These are phyloP conservation scores for Euphorbia peplus DNA, from an alignment of 345 rosid genomes.

Conservation along the genomic window DNA sequence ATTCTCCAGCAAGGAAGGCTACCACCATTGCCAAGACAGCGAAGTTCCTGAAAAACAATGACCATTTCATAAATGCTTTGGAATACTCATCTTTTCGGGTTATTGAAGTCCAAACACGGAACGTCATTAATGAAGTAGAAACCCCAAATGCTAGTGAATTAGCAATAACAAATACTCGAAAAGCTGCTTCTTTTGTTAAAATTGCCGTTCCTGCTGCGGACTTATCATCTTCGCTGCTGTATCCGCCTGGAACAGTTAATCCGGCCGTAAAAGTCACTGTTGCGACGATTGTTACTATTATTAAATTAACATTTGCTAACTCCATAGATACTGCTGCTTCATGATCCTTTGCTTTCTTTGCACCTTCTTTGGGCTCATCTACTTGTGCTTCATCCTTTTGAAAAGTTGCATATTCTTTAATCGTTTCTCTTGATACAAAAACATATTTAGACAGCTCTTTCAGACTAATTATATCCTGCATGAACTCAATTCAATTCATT, in stretches of 20 bases:
- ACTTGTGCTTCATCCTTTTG: background rate
- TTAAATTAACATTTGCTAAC: background rate
- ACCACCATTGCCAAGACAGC: background rate
- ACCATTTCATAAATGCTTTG: background rate
- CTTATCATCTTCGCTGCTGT: background rate
- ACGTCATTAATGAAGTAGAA: background rate
- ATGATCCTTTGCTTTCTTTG: background rate
- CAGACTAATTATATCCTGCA: background rate
- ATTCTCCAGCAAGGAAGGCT: background rate
- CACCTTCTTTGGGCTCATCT: background rate
- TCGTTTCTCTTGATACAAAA: background rate
- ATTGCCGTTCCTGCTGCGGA: background rate
- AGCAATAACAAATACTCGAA: background rate
- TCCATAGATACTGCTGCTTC: background rate
- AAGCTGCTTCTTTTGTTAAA: background rate
- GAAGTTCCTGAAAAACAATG: background rate
- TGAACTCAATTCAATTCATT: background rate
- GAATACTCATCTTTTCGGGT: background rate
- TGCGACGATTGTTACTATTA: background rate
- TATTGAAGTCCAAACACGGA: background rate
- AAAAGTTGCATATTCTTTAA: background rate
- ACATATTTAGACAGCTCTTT: background rate
- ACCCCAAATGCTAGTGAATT: background rate
- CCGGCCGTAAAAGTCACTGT: background rate
- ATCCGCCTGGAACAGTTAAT: background rate